Conservation (phyloP, 2,329 filamentous ascomycete species). For the Penicillium sp. region DNA sequence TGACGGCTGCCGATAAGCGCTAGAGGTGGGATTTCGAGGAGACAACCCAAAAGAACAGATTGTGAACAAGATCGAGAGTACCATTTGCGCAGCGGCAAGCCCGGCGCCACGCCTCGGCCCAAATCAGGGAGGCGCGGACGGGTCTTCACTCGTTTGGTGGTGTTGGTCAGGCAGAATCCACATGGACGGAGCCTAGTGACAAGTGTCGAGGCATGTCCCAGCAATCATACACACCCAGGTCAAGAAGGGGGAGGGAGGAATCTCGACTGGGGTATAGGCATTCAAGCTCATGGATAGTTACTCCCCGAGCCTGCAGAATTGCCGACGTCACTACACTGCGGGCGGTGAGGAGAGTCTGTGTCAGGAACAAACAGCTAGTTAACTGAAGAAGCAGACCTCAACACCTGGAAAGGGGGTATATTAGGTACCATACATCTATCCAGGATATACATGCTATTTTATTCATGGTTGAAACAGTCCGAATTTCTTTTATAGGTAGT, state of each 20-base stretch:
- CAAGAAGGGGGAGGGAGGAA: too few species aligned
- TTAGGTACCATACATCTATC: too few species aligned
- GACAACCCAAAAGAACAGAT: constrained; percentile 7
- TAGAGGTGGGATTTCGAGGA: background rate
- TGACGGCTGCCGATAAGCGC: constrained; percentile 10
- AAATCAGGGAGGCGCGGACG: constrained; percentile 25
- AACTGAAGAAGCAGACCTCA: too few species aligned
- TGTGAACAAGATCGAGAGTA: constrained; percentile 6
- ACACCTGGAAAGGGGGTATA: too few species aligned
- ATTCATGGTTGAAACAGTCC: too few species aligned
- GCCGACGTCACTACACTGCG: constrained; percentile 23
- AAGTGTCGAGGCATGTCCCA: constrained; percentile 12
- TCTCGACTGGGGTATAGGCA: too few species aligned
- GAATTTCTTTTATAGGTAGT: too few species aligned
- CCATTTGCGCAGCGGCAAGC: constrained; percentile 14
- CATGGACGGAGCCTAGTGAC: constrained; percentile 27
- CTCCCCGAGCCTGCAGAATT: constrained; percentile 10
- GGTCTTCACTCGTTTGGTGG: constrained; percentile 28
- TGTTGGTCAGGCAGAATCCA: constrained; percentile 21
- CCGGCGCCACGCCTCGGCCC: constrained; percentile 19
- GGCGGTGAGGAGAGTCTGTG: constrained; percentile 16
- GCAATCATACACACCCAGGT: background rate
- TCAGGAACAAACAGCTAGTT: too few species aligned
- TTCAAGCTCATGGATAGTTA: too few species aligned
- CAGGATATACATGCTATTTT: too few species aligned